These are phyloP conservation scores for Suillus plorans DNA, from an alignment of 768 basidiomycete genomes.

Conservation along the genomic window DNA sequence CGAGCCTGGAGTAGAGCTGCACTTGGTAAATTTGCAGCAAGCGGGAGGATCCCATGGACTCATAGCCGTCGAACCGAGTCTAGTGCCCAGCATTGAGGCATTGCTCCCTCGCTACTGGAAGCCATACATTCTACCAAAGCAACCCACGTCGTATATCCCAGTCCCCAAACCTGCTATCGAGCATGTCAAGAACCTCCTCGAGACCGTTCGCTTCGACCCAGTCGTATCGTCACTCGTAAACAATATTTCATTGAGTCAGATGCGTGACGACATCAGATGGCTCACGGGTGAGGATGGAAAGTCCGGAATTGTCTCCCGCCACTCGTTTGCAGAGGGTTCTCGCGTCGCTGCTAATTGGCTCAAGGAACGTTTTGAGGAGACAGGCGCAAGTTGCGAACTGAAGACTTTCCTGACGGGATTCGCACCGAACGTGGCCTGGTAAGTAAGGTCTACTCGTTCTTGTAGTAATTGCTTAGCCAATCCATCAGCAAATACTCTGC, in stretches of 20 bases:
- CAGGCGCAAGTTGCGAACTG: constrained; percentile 74
- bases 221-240: constrained; percentile 65
- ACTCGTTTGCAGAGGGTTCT: constrained; percentile 75
- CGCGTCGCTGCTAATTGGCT: constrained; percentile 71
- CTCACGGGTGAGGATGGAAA: constrained; percentile 82
- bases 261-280: constrained; percentile 72
- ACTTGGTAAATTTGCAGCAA: constrained; percentile 39
- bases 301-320: constrained; percentile 75
- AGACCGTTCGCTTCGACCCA: constrained; percentile 64
- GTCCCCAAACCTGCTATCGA: constrained; percentile 56
- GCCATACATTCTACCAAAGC: constrained; percentile 56
- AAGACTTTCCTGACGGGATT: constrained; percentile 68
- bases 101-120: constrained; percentile 76
- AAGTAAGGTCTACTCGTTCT: constrained; percentile 16
- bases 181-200: constrained; percentile 57
- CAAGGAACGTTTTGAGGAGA: constrained; percentile 66
- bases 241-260: constrained; percentile 63
- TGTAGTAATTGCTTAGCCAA: not conserved
- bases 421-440: constrained; percentile 89
- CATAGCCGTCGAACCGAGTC: constrained; percentile 43
- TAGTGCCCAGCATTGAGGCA: constrained; percentile 51
- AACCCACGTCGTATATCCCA: constrained; percentile 49
- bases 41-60: constrained; percentile 45
- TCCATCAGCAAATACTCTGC: constrained; percentile 55
- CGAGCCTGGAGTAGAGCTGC: constrained; percentile 3